Evolutionary conservation across 768 basidiomycete species (phyloP).

Genomic region (Termitomyces sp.): DNA sequence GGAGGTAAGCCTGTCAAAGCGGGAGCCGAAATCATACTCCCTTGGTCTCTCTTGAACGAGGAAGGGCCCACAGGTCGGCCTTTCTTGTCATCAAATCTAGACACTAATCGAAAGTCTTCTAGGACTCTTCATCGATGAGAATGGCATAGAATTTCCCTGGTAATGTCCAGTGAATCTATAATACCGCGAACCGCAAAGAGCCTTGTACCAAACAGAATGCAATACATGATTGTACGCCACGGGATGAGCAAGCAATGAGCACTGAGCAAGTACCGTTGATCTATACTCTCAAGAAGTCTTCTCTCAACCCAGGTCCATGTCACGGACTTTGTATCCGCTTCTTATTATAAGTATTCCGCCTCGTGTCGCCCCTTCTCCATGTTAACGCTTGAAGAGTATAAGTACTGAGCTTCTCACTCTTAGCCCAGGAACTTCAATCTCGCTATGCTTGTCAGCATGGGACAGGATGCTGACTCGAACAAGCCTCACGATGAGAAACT

Average conservation of each 20-base stretch:
- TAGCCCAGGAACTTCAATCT: not conserved
- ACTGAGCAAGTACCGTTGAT: not conserved
- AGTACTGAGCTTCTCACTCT: not conserved
- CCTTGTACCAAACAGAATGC: not conserved
- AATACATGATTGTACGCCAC: not conserved
- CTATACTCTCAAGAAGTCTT: not conserved
- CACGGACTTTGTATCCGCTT: not conserved
- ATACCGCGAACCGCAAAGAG: not conserved
- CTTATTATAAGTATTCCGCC: too few relatives aligned
- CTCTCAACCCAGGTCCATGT: not conserved
- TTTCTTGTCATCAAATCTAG: not conserved
- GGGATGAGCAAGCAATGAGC: not conserved
- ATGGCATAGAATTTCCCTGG: conserved; percentile 25
- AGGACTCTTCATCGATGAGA: conserved; percentile 30
- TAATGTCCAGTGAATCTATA: not conserved
- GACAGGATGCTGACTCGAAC: not conserved
- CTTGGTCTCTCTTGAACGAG: conserved; percentile 37
- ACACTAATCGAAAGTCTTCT: not conserved
- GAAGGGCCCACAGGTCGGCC: conserved; percentile 34
- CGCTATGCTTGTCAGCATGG: not conserved
- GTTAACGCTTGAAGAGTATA: not conserved
- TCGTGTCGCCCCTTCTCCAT: too few relatives aligned
- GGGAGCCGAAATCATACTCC: conserved; percentile 31
- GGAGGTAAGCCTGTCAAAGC: conserved; percentile 34
- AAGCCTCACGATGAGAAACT: conserved; percentile 22